Evolutionary conservation across 2,329 filamentous ascomycete species (phyloP).

Genomic region (Verticillium nonalfalfae): DNA sequence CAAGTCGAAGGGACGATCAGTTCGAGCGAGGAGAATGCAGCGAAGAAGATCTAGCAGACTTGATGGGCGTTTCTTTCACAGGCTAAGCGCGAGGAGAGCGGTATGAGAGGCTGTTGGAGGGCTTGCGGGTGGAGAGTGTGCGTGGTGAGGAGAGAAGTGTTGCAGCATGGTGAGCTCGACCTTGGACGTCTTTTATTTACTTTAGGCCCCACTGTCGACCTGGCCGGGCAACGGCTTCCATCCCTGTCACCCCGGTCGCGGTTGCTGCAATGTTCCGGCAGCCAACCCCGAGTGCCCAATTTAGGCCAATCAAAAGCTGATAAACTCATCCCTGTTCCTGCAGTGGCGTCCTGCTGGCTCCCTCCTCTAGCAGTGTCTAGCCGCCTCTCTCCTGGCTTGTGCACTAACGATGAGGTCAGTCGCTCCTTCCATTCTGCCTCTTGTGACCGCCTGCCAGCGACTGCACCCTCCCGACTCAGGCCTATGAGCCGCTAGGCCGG

Average conservation of each 20-base stretch:
- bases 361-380: too few species aligned
- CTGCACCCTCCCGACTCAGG: neutral
- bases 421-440: neutral
- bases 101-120: conserved; percentile 15
- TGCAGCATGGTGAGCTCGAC: conserved; percentile 9
- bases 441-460: neutral
- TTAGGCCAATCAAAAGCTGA: neutral
- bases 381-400: neutral
- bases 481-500: neutral
- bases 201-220: conserved; percentile 24
- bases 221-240: conserved; percentile 15
- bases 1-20: conserved; percentile 42
- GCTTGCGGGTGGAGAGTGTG: neutral
- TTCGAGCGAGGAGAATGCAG: conserved; percentile 24
- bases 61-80: conserved; percentile 23
- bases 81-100: conserved; percentile 13
- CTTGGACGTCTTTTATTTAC: conserved; percentile 39
- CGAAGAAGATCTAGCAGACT: conserved; percentile 43
- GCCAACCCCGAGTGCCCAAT: neutral
- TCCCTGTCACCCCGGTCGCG: conserved; percentile 12
- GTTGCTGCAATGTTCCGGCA: neutral
- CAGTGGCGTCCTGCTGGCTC: neutral
- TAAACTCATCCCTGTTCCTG: neutral
- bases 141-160: conserved; percentile 13
- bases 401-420: conserved; percentile 1